Evolutionary conservation across 306 rosid genomes (phyloP), one percentile per base, ranked within the genome.

Genomic region (Hippophae rhamnoides): DNA sequence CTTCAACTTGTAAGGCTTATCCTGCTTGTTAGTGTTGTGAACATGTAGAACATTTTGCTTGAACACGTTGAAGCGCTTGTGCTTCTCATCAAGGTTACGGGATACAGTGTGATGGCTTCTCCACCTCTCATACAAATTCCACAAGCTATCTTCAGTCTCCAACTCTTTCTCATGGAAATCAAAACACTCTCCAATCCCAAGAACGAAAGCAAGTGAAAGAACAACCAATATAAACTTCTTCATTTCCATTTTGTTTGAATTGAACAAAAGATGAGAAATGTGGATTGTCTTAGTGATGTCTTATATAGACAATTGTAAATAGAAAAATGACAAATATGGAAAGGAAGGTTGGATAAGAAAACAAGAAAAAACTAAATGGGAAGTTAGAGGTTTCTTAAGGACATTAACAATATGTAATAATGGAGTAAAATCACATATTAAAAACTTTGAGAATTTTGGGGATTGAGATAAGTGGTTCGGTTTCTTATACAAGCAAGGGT

Each of bases 111-210:
- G 83, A 18, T 69, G 76, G 58, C 71, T 75, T 47, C 86, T 70
- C 85, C 89, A 79, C 54, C 81, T 74, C 63, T 72, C 79, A 12
- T 78, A 82, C 61, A 82, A 27, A 51, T 70, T 72, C 81, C 79
- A 77, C 25, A 80, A 47, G 51, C 78, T 70, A 13, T 77, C 74
- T 2, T 83, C 81, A 1, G 81, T 57, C 9, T 14, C 76, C 62
- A 83, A 65, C 27, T 80, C 86, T 62, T 67, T 68, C 69, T 72
- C 89, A 5, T 72, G 67, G 75, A 60, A 75, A 5, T 82, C 84
- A 7, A 82, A 69, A 73, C 87, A 56, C 68, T 78, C 64, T 6
- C 47, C 73, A 6, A 63, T 45, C 59, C 77, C 84, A 43, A 68
- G 41, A 53, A 72, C 58, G 46, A 77, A 53, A 63, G 76, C 77